Conservation (phyloP, 257 asterid genomes). For the Euphrasia confusa region DNA sequence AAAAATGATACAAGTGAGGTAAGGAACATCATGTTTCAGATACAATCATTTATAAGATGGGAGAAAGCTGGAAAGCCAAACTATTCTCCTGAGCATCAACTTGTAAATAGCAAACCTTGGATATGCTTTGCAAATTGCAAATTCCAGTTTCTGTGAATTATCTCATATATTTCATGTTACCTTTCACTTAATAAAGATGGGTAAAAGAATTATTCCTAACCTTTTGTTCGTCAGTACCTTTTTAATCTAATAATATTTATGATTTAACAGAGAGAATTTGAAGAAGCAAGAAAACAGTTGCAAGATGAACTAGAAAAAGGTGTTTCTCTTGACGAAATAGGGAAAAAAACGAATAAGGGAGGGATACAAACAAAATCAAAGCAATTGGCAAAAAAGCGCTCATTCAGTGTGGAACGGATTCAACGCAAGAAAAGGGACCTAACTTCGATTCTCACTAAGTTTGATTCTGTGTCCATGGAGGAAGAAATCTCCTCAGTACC, state of each 20-base stretch:
- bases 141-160: slow-evolving; percentile 19
- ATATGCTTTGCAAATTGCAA: slow-evolving; percentile 10
- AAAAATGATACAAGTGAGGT: slow-evolving; percentile 38
- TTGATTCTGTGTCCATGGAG: slow-evolving; percentile 37
- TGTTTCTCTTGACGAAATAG: slow-evolving; percentile 54
- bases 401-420: slow-evolving; percentile 43
- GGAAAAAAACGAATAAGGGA: slow-evolving; percentile 56
- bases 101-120: slow-evolving; percentile 44
- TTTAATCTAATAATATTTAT: slow-evolving; percentile 21
- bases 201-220: slow-evolving; percentile 11
- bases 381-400: slow-evolving; percentile 34
- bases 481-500: slow-evolving; percentile 44
- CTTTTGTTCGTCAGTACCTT: slow-evolving; percentile 12
- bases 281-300: slow-evolving; percentile 86
- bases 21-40: slow-evolving; percentile 48
- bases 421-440: slow-evolving; percentile 87
- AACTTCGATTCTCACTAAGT: slow-evolving; percentile 53
- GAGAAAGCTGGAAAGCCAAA: slow-evolving; percentile 91
- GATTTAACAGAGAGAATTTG: slow-evolving; percentile 67
- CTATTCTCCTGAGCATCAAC: slow-evolving; percentile 71
- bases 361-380: slow-evolving; percentile 56
- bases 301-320: slow-evolving; percentile 72
- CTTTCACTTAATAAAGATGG: slow-evolving; percentile 2
- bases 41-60: slow-evolving; percentile 76
- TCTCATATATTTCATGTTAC: slow-evolving; percentile 14